Conservation (phyloP, 176 grass and related monocot genomes). For the Eleusine coracana region DNA sequence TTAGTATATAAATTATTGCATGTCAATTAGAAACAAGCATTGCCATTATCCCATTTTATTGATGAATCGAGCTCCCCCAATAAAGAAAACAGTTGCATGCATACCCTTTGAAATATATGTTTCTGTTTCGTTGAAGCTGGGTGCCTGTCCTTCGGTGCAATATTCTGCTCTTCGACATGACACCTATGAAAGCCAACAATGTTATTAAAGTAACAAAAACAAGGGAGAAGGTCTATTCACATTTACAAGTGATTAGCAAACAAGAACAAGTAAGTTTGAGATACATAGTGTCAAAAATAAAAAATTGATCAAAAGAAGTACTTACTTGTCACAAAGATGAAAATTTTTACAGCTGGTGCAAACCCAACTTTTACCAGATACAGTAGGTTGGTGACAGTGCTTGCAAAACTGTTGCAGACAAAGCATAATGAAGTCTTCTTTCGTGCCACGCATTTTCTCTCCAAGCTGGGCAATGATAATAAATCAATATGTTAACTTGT, state of each 20-base stretch:
- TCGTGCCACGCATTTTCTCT: constrained; percentile 76
- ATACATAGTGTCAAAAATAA: background rate
- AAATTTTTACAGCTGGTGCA: constrained; percentile 87
- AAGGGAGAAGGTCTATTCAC: constrained; percentile 8
- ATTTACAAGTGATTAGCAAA: constrained; percentile 1
- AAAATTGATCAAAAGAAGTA: constrained; percentile 29
- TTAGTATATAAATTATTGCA: constrained; percentile 45
- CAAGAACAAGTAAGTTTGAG: background rate
- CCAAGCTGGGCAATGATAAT: constrained; percentile 65
- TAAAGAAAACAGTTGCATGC: constrained; percentile 14
- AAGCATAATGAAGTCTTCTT: constrained; percentile 95
- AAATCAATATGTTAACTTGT: constrained; percentile 14
- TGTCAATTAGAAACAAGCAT: constrained; percentile 26
- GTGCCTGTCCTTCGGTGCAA: constrained; percentile 71
- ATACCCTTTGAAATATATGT: constrained; percentile 70
- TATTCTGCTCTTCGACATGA: constrained; percentile 62
- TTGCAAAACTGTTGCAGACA: constrained; percentile 88
- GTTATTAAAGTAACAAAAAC: constrained; percentile 20
- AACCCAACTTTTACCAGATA: constrained; percentile 74
- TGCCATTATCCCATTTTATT: constrained; percentile 1
- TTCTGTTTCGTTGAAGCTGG: constrained; percentile 73
- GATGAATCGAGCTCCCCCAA: background rate
- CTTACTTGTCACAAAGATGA: constrained; percentile 86
- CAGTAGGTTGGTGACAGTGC: constrained; percentile 69
- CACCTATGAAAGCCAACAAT: constrained; percentile 64